Evolutionary conservation across 1,284 basidiomycete genomes (phyloP), one percentile per base, ranked within the genome.

Genomic region (Sporisorium reilianum): DNA sequence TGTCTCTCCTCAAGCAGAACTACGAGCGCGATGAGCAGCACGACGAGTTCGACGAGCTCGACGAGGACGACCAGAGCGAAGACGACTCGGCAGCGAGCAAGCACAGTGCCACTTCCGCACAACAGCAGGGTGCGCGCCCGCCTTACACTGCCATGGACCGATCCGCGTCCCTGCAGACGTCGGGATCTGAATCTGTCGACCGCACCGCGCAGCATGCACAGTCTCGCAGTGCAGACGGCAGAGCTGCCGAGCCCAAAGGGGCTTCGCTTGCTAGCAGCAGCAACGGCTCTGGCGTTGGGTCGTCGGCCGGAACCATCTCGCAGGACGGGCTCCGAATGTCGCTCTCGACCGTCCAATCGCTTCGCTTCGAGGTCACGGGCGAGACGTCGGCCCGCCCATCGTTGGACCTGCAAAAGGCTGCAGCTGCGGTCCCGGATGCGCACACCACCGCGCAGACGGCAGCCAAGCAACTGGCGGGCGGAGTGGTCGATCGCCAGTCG

Each of bases 1-100:
- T 88, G 20, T 85, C 75, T 16, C 76, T 75, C 48, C 66, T 86
- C 57, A 60, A 77, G 71, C 83, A 83, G 34, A 70, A 75, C 54
- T 85, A 83, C 64, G 80, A 80, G 38, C 62, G 62, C 25, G 71
- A 71, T 30, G 75, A 72, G 50, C 64, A 65, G 14, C 55, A 56
- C 11, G 49, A 50, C n/a, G 63, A 38, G 9, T 77, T 77, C 23
- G 74, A 77, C 23, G 66, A 74, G 20, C 66, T 72, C 30, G 71
- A 77, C 18, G 73, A 73, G 48, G 61, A 67, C 28, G 64, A 71
- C 14, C 57, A 50, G 8, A 60, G 62, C 49, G 65, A 14, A 30
- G 58, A 62, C n/a, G 71, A 68, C 20, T 28, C 38, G 26, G 46
- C 46, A n/a, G 46, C 46, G 5, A 30, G 26, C 46, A 48, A 30